phyloP scores from a whole-genome alignment of 768 basidiomycete genomes.

The Mycena epipterygia region DNA sequence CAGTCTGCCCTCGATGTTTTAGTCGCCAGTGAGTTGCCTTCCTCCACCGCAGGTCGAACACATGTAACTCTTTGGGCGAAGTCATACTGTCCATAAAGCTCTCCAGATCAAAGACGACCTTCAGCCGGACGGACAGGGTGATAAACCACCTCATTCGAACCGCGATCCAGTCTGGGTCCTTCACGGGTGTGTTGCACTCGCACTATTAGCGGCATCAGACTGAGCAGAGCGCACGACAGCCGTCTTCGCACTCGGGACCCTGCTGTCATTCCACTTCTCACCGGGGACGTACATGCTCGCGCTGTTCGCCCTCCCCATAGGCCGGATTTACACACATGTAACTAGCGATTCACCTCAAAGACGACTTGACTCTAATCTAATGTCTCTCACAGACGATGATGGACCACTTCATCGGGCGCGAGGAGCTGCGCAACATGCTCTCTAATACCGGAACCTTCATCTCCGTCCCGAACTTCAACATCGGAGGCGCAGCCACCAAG shows the following conservation, averaged over 20 bases:
- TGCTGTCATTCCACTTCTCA: background rate
- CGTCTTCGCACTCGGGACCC: conserved; percentile 8
- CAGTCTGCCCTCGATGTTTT: conserved; percentile 5
- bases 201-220: no score
- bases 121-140: conserved; percentile 1
- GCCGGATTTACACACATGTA: conserved; percentile 25
- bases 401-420: background rate
- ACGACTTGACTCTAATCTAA: background rate
- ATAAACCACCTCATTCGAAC: no score
- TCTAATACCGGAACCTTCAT: background rate
- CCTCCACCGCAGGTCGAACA: no score
- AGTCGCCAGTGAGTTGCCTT: background rate
- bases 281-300: conserved; percentile 4
- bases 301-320: conserved; percentile 19
- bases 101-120: conserved; percentile 1
- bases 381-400: conserved; percentile 8
- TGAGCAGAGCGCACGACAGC: no score
- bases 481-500: no score
- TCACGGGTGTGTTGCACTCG: conserved; percentile 2
- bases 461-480: background rate
- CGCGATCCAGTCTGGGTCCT: conserved; percentile 1
- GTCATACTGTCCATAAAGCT: background rate
- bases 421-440: background rate
- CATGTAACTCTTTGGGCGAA: background rate
- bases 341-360: background rate